Evolutionary conservation across 441 rosid species (phyloP), one percentile per base, ranked within the genome.

Genomic region (Arabidopsis lyrata): DNA sequence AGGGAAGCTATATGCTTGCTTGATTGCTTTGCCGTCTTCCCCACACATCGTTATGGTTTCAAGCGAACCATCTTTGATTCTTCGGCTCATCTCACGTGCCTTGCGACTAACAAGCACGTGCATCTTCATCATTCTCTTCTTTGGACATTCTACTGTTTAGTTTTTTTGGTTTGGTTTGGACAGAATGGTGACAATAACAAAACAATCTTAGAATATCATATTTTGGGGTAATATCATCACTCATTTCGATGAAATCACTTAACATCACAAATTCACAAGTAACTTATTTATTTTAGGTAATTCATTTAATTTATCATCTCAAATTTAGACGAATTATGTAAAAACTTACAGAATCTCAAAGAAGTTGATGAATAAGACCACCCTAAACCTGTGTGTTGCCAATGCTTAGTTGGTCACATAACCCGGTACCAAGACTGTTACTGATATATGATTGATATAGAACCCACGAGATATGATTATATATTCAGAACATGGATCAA

Each of bases 81-180:
- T 47, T 55, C 9, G 27, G 50, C 42, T 44, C 72, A 34, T 7
- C 47, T 63, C 80, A 75, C 78, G 78, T 75, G 78, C 54, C 63
- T 67, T 41, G 8, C 8, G 29, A 38, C 62, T 41, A 39, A 50
- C 34, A 47, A 54, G 5, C 76, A 69, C 67, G 75, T 55, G 80
- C 66, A 14, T 27, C 36, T 29, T 66, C 48, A 24, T 16, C 9
- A 15, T 45, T 34, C 12, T 11, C 18, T n/a, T 12, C 5, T 12
- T 12, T 41, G 13, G n/a, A 11, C 45, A 41, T 41, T 41, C n/a
- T 41, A 11, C 11, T 65, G 34, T 6, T 64, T 48, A 24, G 53
- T 18, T 48, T 18, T 48, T 45, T 9, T 35, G 38, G 38, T 8
- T 1, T 8, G 14, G 32, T 49, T 22, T 49, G 32, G 3, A 22